Evolutionary conservation across 1,139 yeast genomes (phyloP).

Genomic region (Blastobotrys elegans): DNA sequence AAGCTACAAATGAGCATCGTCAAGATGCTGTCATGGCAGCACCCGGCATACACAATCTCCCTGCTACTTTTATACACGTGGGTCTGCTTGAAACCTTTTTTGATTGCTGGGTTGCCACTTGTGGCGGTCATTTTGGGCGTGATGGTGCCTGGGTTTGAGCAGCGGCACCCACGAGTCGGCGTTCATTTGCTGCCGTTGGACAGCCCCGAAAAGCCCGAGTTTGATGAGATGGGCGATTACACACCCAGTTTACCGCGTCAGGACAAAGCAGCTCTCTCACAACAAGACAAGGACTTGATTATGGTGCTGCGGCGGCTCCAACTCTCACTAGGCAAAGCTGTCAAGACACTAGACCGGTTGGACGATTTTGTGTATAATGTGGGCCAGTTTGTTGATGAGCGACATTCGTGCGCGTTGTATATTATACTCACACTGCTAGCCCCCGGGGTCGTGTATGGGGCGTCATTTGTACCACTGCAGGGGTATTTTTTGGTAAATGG

Average conservation of each 20-base stretch:
- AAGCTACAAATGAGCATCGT: constrained; percentile 25
- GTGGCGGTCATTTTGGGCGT: constrained; percentile 51
- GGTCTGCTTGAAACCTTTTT: constrained; percentile 57
- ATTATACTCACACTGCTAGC: constrained; percentile 44
- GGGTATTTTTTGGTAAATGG: constrained; percentile 49
- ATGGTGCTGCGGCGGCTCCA: constrained; percentile 60
- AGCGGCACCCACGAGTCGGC: constrained; percentile 48
- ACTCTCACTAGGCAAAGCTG: constrained; percentile 53
- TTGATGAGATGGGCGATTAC: constrained; percentile 16
- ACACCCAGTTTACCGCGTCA: constrained; percentile 14
- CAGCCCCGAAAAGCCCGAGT: constrained; percentile 14
- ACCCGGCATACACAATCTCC: constrained; percentile 34
- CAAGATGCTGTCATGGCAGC: constrained; percentile 29
- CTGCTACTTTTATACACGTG: constrained; percentile 31
- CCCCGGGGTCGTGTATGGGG: constrained; percentile 45
- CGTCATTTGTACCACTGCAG: constrained; percentile 67
- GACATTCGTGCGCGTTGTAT: constrained; percentile 53
- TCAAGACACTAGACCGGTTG: constrained; percentile 46
- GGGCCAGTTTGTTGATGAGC: constrained; percentile 71
- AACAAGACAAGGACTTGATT: constrained; percentile 29
- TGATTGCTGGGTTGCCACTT: constrained; percentile 61
- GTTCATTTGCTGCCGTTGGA: constrained; percentile 11
- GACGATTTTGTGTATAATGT: constrained; percentile 58
- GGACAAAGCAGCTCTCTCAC: constrained; percentile 1
- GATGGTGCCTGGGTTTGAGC: constrained; percentile 65